Base-by-base conservation (phyloP, 2,329 filamentous ascomycete species). In the Arthrobotrys musiformis region DNA sequence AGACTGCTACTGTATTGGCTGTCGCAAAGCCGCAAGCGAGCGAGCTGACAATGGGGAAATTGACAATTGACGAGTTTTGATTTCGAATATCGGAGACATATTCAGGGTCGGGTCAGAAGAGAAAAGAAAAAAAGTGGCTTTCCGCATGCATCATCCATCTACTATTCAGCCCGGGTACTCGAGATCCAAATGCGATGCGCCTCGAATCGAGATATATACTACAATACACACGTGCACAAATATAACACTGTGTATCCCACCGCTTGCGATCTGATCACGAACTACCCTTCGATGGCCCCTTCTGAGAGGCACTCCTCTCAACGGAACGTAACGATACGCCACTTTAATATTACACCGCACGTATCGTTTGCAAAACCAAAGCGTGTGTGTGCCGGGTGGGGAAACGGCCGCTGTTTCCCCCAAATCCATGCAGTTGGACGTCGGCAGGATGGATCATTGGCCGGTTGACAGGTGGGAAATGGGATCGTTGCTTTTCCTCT, bases 401-500 rank as follows among this genome's bases (percentile, higher is more conserved):
- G 72, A 76, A 70, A 70, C 64, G 70, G 70, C 62, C 70, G 56
- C 52, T 52, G 62, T 62, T 63, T 52, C 58, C 40, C 58, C 58
- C 30, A 54, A 64, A 37, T 54, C 73, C 73, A 77, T 70, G 61
- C 72, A 33, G 40, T 56, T 70, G 73, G 73, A 62, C 33, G 56
- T 66, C 66, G 73, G 70, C 56, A 69, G 44, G 68, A 69, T 69
- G 44, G 70, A 62, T 64, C 56, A 76, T 76, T 76, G 70, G 70
- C 70, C 48, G 70, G 58, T 70, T 76, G 73, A 77, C 73, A 77
- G 73, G 66, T 67, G 60, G 60, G 66, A 70, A 77, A 70, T 70
- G 66, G 66, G 73, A 63, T 70, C 66, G 50, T 66, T 70, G 58
- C 60, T 66, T 67, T 77, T 70, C 52, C 60, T 77, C 66, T 70